Evolutionary conservation across 495 filamentous ascomycete genomes (phyloP), one percentile per base, ranked within the genome.

Genomic region (Neurospora sp.): DNA sequence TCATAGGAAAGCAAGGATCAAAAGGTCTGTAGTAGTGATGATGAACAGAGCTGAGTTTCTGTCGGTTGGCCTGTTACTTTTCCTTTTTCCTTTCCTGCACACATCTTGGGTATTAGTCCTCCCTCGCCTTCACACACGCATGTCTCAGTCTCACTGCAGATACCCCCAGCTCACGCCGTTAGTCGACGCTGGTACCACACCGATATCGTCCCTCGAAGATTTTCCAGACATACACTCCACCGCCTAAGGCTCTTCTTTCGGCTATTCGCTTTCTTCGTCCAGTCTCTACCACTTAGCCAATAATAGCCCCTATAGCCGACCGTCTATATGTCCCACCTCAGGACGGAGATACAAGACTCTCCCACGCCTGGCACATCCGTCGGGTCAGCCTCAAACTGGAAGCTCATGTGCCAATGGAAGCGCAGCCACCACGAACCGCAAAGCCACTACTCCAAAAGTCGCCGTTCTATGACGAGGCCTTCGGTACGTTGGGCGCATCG

Each of bases 401-500:
- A 14, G 20, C 20, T 20, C 10, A 12, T 12, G 10, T 27, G 23
- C 6, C 20, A 54, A 20, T 10, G 20, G 20, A 59, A 27, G 48
- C 48, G 10, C 5, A 59, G 48, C 48, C 48, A 59, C 48, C 7
- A 6, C 11, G 5, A 35, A 18, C 31, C 20, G 35, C 27, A 18
- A 31, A 35, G 39, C 31, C 31, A 41, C 18, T 69, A 73, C 27
- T 8, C 27, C 6, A 12, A n/a, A 10, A 46, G n/a, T 16, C 40
- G 66, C 27, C 20, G 4, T 35, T 59, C 39, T 37, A 44, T 18
- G 66, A 71, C 23, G 72, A 72, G 10, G 46, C 35, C 76, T 77
- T 79, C 16, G 85, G 83, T 48, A 86, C 85, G 71, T 86, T 86
- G 16, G 84, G 84, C 48, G 77, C 85, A 73, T 85, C 84, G 39